Base-by-base conservation (phyloP, 148 eudicot species). In the Rhododendron simsii region DNA sequence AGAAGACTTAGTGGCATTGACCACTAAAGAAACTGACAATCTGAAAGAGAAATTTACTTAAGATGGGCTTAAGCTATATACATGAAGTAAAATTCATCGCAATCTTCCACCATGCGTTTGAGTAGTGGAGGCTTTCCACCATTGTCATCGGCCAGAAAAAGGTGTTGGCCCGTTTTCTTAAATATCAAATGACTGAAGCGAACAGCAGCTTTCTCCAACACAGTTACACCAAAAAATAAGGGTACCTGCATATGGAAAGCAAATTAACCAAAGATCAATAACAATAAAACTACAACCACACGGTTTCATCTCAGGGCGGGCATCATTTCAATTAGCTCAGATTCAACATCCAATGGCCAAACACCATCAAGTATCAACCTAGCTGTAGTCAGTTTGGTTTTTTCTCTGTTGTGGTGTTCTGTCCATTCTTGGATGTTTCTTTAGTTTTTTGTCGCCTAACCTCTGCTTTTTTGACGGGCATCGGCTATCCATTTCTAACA, bases 101-200 rank as follows among this genome's bases (percentile, higher is more conserved):
- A 78, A 88, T 97, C 99, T 83, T 93, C 94, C 89, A 97, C 89
- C 98, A 95, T 92, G 87, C 98, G 93, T 88, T 86, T 94, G 30
- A 97, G 98, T 89, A 97, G 87, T 79, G 99, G 99, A 85, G 98
- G 96, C 92, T 93, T 97, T 84, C 96, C 98, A 84, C 90, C 92
- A 85, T 91, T 94, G 79, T 88, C 81, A 86, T 96, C 99, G 13
- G 93, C 91, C 88, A 97, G 93, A 88, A 97, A 97, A 84, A 97
- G 96, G 86, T 97, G 99, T 81, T 88, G 90, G 30, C 99, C 99
- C 13, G 99, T 97, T 90, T 94, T 94, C 85, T 93, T 91, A 90
- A 95, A 97, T 88, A 97, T 97, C 98, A 81, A 93, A 86, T 97
- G 98, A 85, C 93, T 92, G 88, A 95, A 89, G 84, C 18, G 86